A percentile compares a stretch with the other conserved stretches of the same genome.
phyloP scores from a whole-genome alignment of 352 stramenopile genomes.

The Phytophthora pseudosyringae region DNA sequence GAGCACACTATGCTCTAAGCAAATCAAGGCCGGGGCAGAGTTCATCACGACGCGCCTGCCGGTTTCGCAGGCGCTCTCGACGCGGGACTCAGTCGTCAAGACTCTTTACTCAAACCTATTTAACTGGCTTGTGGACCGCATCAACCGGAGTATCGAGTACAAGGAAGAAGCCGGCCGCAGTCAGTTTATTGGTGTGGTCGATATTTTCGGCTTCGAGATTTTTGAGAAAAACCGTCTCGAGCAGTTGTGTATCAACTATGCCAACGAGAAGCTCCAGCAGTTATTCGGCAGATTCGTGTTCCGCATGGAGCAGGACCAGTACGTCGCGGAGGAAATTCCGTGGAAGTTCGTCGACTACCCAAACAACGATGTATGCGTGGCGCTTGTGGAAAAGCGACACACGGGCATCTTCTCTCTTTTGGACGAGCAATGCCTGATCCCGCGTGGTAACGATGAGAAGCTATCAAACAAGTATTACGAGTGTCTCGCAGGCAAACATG shows the following conservation, averaged over 20 bases:
- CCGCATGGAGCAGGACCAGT: slow-evolving; percentile 87
- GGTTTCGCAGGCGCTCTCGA: slow-evolving; percentile 71
- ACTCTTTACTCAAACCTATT: slow-evolving; percentile 91
- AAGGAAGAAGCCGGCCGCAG: slow-evolving; percentile 57
- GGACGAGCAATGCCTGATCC: slow-evolving; percentile 89
- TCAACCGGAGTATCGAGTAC: slow-evolving; percentile 93
- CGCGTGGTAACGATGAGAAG: slow-evolving; percentile 82
- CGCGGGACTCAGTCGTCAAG: slow-evolving; percentile 87
- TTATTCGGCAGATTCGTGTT: slow-evolving; percentile 85
- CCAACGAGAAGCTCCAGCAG: slow-evolving; percentile 90
- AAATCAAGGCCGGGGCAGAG: slow-evolving; percentile 80
- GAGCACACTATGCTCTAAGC: slow-evolving; percentile 75
- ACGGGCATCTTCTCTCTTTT: slow-evolving; percentile 85
- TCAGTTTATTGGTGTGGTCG: slow-evolving; percentile 91
- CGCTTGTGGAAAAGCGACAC: slow-evolving; percentile 74
- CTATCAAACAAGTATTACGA: slow-evolving; percentile 88
- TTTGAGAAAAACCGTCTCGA: slow-evolving; percentile 93
- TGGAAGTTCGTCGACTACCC: slow-evolving; percentile 91
- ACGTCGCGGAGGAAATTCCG: slow-evolving; percentile 86
- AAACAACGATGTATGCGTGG: slow-evolving; percentile 86
- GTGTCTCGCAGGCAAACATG: slow-evolving; percentile 52
- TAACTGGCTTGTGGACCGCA: slow-evolving; percentile 94
- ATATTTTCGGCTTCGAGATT: slow-evolving; percentile 94
- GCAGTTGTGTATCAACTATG: slow-evolving; percentile 91
- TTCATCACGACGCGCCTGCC: slow-evolving; percentile 78